Evolutionary conservation across 2,329 filamentous ascomycete genomes (phyloP), one percentile per base, ranked within the genome.

Genomic region (Clonostachys chloroleuca): DNA sequence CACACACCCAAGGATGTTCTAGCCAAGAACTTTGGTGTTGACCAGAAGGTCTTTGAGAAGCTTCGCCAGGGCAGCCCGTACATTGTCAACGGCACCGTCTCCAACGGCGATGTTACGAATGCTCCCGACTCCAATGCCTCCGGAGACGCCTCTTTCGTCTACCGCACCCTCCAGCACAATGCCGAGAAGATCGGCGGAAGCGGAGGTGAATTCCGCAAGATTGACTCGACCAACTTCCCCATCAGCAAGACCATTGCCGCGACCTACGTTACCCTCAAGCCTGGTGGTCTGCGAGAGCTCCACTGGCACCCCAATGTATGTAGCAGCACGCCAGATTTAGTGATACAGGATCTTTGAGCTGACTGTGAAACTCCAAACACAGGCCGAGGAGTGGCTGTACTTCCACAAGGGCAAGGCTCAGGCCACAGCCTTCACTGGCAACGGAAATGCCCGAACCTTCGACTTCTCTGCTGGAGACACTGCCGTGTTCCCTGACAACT

Each of bases 381-480:
- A 83, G 78, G 80, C 80, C 6, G 81, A 86, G 54, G 84, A 87
- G 60, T 87, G 84, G 84, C 63, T 87, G 3, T 87, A 86, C 64
- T 87, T 88, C 67, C 81, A 85, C 59, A 68, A 77, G 49, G 84
- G 83, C 20, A 63, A 70, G 3, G 84, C 69, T 1, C 75, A 78
- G 24, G 83, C 83, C 0, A 86, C 82, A 0, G 78, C 85, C 4
- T 87, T 86, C 59, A 79, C 81, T 43, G 84, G 82, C 7, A 76
- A 72, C 55, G 67, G 72, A 12, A 78, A 77, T 47, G 75, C 83
- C 4, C 74, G 83, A 6, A 87, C 83, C 0, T 86, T 87, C 56
- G 81, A 87, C 62, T 85, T 87, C 60, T 67, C 67, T 3, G 74
- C 81, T 5, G 83, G 84, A n/a, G 84, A 88, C 51, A 85, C 81